Evolutionary conservation across 169 alveolate species (phyloP), one percentile per base, ranked within the genome.

Genomic region (Babesia bovis): DNA sequence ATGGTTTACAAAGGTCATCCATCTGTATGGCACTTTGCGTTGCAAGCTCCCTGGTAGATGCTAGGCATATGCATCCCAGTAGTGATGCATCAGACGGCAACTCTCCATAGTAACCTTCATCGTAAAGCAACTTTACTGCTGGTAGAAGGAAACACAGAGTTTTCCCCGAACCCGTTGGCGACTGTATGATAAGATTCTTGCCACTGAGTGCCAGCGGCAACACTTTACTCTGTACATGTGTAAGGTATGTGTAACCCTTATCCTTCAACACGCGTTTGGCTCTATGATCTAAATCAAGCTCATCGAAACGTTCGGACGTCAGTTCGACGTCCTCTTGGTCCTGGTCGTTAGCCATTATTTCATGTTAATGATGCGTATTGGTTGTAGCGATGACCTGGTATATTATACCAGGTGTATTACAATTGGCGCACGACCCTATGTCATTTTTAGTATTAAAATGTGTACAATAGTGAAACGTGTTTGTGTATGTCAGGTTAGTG

Each of bases 121-220:
- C 84, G 26, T 52, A 63, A 23, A 81, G 65, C 42, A 56, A 60
- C 66, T 81, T 71, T 25, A 81, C 81, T 5, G 84, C 84, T 38
- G 97, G 97, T 19, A 94, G 67, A 30, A 94, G 89, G 82, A 93
- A 94, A 4, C 96, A 96, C 13, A 93, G 90, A 15, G 97, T 94
- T 67, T 94, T 94, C 19, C 97, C 97, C n/a, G 95, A 90, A 3
- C 96, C 97, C 13, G 97, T 94, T 75, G 94, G 95, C 4, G 97
- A 95, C 73, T 87, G 94, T 26, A 91, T 95, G 60, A 94, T 85
- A 33, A 94, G 77, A 68, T 84, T 75, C 63, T 90, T 83, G 41
- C 97, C 96, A 12, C 85, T 59, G 44, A 94, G 87, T n/a, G 97
- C 97, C 32, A 90, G 60, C n/a, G 97, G 97, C 42, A 94, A 88